A percentile compares a stretch with the other conserved stretches of the same genome.
Conservation (phyloP, 2,329 filamentous ascomycete species). For the Aspergillus thermomutatus region DNA sequence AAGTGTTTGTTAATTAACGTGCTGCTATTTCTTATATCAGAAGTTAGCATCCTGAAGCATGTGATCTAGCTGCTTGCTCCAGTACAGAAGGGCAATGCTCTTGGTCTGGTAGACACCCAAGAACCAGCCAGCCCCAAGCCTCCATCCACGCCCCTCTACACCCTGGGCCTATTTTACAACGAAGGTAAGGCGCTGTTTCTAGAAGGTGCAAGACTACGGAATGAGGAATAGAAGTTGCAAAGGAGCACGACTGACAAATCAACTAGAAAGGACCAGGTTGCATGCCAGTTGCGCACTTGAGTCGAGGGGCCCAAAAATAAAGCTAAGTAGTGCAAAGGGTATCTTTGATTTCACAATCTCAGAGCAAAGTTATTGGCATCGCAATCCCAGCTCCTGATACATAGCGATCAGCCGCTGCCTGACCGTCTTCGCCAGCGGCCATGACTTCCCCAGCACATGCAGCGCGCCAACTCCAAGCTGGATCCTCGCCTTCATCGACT, state of each 20-base stretch:
- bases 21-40: neutral
- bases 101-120: neutral
- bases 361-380: neutral
- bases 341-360: neutral
- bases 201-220: no score
- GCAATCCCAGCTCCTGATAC: conserved; percentile 16
- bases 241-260: neutral
- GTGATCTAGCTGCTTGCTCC: neutral
- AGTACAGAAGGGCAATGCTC: neutral
- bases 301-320: neutral
- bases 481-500: conserved; percentile 27
- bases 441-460: conserved; percentile 26
- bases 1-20: no score
- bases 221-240: neutral
- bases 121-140: no score
- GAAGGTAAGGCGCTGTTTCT: neutral
- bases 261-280: neutral
- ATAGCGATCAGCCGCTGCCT: conserved; percentile 25
- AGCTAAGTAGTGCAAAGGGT: neutral
- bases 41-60: neutral
- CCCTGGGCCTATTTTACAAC: neutral
- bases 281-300: neutral
- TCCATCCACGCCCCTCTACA: neutral
- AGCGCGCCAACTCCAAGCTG: conserved; percentile 28
- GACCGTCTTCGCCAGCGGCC: conserved; percentile 28